Evolutionary conservation across 2,329 filamentous ascomycete genomes (phyloP).

Genomic region (Triangularia verruculosa): DNA sequence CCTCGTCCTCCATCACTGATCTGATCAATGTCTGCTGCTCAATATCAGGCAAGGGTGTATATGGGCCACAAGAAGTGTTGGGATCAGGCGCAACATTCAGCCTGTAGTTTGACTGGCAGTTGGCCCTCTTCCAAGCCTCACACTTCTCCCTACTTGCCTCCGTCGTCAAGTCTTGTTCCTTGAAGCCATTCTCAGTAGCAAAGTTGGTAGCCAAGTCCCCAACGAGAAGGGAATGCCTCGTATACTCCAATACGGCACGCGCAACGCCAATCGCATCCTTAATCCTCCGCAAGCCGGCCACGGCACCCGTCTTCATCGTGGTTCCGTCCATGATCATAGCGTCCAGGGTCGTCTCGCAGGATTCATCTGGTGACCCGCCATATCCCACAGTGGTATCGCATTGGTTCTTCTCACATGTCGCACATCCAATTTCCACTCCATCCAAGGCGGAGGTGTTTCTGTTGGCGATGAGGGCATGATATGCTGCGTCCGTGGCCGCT

Average conservation of each 20-base stretch:
- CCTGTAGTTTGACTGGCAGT: conserved; percentile 52
- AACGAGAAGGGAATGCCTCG: conserved; percentile 49
- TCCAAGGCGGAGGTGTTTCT: conserved; percentile 42
- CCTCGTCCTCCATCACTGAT: not conserved
- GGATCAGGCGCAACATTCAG: conserved; percentile 46
- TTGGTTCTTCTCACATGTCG: conserved; percentile 49
- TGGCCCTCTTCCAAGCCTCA: conserved; percentile 39
- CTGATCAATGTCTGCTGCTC: conserved; percentile 8
- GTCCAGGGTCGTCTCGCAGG: conserved; percentile 57
- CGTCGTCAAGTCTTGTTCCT: conserved; percentile 43
- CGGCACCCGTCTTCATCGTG: conserved; percentile 52
- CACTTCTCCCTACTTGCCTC: conserved; percentile 40
- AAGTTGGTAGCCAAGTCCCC: conserved; percentile 54
- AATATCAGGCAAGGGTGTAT: conserved; percentile 34
- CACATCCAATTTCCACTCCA: conserved; percentile 50
- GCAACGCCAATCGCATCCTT: conserved; percentile 49
- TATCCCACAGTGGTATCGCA: conserved; percentile 55
- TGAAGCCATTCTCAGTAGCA: conserved; percentile 50
- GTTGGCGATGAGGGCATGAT: conserved; percentile 25
- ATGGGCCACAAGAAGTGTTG: conserved; percentile 45
- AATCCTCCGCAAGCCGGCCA: conserved; percentile 49
- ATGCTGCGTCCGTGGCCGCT: conserved; percentile 51
- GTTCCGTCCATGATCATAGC: conserved; percentile 57
- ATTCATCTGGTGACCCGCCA: conserved; percentile 54
- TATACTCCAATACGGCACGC: conserved; percentile 49